Evolutionary conservation across 2,329 filamentous ascomycete genomes (phyloP).

Genomic region (Aspergillaceae sp.): DNA sequence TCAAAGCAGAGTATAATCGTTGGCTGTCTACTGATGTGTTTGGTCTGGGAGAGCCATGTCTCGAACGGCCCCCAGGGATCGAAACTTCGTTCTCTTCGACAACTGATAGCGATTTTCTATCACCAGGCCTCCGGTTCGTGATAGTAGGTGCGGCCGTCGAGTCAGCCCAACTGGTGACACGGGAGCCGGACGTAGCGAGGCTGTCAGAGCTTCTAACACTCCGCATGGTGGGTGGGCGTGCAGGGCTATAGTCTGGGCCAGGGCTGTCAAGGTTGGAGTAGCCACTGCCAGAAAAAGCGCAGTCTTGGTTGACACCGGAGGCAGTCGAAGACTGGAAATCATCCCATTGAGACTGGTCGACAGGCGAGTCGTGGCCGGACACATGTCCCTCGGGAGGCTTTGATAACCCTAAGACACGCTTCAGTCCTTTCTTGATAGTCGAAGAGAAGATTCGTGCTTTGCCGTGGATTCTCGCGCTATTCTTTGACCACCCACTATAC

Average conservation of each 20-base stretch:
- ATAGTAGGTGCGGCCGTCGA: constrained; percentile 38
- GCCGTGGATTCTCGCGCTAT: constrained; percentile 7
- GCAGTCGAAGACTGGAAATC: neutral
- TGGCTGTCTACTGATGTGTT: constrained; percentile 28
- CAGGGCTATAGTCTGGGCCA: neutral
- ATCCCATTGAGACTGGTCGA: constrained; percentile 9
- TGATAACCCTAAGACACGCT: constrained; percentile 31
- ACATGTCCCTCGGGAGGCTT: constrained; percentile 7
- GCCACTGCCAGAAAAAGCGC: neutral
- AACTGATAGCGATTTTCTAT: constrained; percentile 33
- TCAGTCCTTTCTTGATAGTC: constrained; percentile 35
- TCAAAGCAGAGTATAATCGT: constrained; percentile 36
- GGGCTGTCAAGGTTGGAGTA: neutral
- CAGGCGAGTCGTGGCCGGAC: neutral
- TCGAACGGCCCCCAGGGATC: neutral
- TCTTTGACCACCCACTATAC: constrained; percentile 2
- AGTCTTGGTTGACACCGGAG: constrained; percentile 4
- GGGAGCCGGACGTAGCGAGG: constrained; percentile 30
- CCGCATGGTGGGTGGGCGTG: constrained; percentile 13
- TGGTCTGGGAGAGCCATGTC: constrained; percentile 8
- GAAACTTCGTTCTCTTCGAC: constrained; percentile 32
- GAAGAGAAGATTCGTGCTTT: constrained; percentile 33
- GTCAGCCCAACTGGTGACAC: constrained; percentile 43
- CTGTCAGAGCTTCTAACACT: constrained; percentile 25
- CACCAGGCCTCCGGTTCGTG: constrained; percentile 21